These are phyloP conservation scores for Circinella minor DNA, from an alignment of 371 early-diverging fungal genomes.

Conservation along the genomic window DNA sequence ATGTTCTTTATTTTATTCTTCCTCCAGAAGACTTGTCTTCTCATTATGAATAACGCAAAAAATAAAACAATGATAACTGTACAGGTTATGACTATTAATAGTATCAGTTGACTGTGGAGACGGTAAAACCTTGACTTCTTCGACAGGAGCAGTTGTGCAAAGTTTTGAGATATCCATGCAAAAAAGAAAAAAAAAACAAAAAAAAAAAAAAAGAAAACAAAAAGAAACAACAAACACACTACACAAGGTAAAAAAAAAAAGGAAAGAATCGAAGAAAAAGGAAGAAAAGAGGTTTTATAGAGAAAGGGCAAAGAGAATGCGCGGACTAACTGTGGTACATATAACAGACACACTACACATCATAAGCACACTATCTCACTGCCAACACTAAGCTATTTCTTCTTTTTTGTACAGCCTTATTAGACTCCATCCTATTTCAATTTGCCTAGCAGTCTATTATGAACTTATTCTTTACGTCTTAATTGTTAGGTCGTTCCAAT, in stretches of 20 bases:
- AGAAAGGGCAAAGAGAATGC: too few relatives aligned
- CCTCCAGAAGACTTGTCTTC: too few relatives aligned
- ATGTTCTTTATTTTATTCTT: too few relatives aligned
- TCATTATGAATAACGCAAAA: neutral
- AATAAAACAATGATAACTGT: neutral
- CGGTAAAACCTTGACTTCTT: constrained; percentile 2
- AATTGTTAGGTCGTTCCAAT: too few relatives aligned
- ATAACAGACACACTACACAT: too few relatives aligned
- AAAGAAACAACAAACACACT: neutral
- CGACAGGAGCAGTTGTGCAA: neutral
- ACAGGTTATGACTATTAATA: neutral
- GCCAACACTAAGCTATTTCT: too few relatives aligned
- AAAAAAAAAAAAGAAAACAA: neutral
- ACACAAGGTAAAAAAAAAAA: neutral
- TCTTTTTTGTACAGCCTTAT: too few relatives aligned
- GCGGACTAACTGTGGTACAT: too few relatives aligned
- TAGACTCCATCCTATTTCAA: too few relatives aligned
- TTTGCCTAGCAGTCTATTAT: too few relatives aligned
- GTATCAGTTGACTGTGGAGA: neutral
- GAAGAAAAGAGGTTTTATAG: neutral
- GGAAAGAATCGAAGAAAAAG: neutral
- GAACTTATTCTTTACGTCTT: too few relatives aligned
- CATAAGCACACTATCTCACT: too few relatives aligned
- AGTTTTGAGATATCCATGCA: constrained; percentile 17
- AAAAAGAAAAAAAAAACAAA: neutral